Evolutionary conservation across 495 filamentous ascomycete genomes (phyloP), one percentile per base, ranked within the genome.

Genomic region (Penicillium goetzii): DNA sequence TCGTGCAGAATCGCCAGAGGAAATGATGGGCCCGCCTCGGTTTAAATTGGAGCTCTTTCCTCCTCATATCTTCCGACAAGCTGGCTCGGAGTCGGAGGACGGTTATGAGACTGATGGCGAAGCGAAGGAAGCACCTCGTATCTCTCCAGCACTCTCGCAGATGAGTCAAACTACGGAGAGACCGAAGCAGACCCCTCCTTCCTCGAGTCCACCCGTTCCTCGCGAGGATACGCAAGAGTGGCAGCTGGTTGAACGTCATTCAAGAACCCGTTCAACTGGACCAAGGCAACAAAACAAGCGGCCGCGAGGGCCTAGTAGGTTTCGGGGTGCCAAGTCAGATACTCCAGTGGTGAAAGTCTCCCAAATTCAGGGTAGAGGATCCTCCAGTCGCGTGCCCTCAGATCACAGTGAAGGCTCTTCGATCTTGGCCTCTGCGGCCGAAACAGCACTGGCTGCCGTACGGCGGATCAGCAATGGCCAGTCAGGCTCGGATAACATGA

Each of bases 91-190:
- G 9, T 68, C 74, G 4, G 76, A 83, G 32, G 59, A 67, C 25
- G 79, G 78, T 3, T 80, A 84, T 57, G 77, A 81, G n/a, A 78
- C 72, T 11, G 80, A 85, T 28, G 64, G 70, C 41, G 81, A 84
- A 62, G 32, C 53, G 0, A 68, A 66, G 19, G 63, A 50, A 28
- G 60, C 61, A 14, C n/a, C 57, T 50, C 62, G 56, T 9, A 68
- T 68, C 0, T 80, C 78, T 30, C 74, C 77, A 1, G 61, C 72
- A 0, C 59, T 72, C n/a, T 80, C 77, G 10, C 76, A 77, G 51
- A 61, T 72, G 12, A 79, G 76, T 43, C 67, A 77, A 28, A 36
- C 55, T 14, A 78, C 74, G 5, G 76, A 76, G 26, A 69, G 68
- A 32, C 74, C 76, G 14, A 68, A 45, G 14, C 63, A 57, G 10